phyloP scores from a whole-genome alignment of 1,284 basidiomycete genomes.

The Vanrija sp. region DNA sequence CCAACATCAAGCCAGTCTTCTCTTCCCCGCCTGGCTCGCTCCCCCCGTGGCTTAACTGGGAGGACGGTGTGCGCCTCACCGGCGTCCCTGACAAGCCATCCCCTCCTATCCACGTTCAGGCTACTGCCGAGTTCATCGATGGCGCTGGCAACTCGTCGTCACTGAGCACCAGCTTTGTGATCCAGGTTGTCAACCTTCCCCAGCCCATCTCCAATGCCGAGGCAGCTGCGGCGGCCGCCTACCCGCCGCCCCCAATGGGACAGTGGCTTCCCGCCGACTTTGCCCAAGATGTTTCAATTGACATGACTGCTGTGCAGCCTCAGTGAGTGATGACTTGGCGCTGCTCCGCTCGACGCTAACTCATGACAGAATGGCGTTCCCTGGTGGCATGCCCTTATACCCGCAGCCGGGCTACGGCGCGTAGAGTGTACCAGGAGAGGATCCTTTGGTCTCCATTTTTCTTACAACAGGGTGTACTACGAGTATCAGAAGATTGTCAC shows the following conservation, averaged over 20 bases:
- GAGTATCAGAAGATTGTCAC: not conserved
- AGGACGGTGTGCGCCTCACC: slow-evolving; percentile 57
- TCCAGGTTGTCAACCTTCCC: slow-evolving; percentile 27
- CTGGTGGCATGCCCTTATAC: not conserved
- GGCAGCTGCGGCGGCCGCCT: not conserved
- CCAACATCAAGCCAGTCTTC: slow-evolving; percentile 71
- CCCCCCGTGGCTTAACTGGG: slow-evolving; percentile 85
- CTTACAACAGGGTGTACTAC: not conserved
- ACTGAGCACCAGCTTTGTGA: slow-evolving; percentile 29
- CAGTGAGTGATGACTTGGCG: no score
- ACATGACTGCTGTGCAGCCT: not conserved
- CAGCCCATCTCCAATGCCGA: not conserved
- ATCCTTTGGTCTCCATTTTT: not conserved
- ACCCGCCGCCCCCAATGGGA: not conserved
- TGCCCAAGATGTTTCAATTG: not conserved
- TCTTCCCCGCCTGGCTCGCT: slow-evolving; percentile 65
- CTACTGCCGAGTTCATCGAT: slow-evolving; percentile 38
- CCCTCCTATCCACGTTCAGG: slow-evolving; percentile 25
- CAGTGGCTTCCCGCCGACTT: slow-evolving; percentile 2
- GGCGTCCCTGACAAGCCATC: slow-evolving; percentile 32
- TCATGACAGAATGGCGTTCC: not conserved
- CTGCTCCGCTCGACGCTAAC: no score
- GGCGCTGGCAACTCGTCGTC: slow-evolving; percentile 24
- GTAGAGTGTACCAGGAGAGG: not conserved
- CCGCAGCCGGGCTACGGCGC: not conserved